Percentiles rank a stretch among this genome's conserved stretches.
phyloP scores from a whole-genome alignment of 176 grass and related monocot genomes.

The Secale cereale region DNA sequence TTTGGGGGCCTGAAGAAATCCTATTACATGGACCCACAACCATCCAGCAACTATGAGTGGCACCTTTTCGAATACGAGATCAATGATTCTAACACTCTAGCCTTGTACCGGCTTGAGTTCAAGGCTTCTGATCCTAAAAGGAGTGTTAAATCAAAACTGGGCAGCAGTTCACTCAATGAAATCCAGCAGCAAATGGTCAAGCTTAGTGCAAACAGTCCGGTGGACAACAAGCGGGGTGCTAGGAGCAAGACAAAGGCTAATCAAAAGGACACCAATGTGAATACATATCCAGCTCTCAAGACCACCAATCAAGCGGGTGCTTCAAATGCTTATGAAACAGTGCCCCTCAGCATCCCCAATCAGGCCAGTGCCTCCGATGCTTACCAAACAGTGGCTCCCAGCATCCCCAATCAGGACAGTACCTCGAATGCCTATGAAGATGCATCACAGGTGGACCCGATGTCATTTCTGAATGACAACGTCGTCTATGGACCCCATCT shows the following conservation, averaged over 20 bases:
- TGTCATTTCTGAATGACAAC: slow-evolving; percentile 52
- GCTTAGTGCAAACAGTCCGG: slow-evolving; percentile 62
- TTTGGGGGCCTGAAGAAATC: slow-evolving; percentile 77
- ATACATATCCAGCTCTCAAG: slow-evolving; percentile 19
- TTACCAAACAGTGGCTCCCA: slow-evolving; percentile 10
- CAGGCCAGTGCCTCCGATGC: slow-evolving; percentile 33
- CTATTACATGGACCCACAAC: slow-evolving; percentile 98
- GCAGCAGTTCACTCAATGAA: slow-evolving; percentile 42
- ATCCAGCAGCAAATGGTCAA: slow-evolving; percentile 69
- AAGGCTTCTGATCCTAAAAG: slow-evolving; percentile 73
- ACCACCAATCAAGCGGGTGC: slow-evolving; percentile 28
- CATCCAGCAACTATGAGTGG: slow-evolving; percentile 67
- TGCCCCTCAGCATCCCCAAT: slow-evolving; percentile 21
- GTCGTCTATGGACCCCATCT: slow-evolving; percentile 68
- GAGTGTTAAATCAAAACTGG: slow-evolving; percentile 60
- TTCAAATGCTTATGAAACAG: slow-evolving; percentile 22
- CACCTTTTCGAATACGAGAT: slow-evolving; percentile 94
- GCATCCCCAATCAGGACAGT: slow-evolving; percentile 28
- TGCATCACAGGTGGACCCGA: slow-evolving; percentile 34
- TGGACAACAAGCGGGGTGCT: slow-evolving; percentile 56
- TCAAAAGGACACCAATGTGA: slow-evolving; percentile 47
- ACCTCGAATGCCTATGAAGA: slow-evolving; percentile 34
- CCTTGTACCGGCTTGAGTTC: slow-evolving; percentile 77
- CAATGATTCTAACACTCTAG: slow-evolving; percentile 66
- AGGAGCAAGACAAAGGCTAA: slow-evolving; percentile 52